phyloP scores from a whole-genome alignment of 257 asterid genomes.

The Petrea volubilis region DNA sequence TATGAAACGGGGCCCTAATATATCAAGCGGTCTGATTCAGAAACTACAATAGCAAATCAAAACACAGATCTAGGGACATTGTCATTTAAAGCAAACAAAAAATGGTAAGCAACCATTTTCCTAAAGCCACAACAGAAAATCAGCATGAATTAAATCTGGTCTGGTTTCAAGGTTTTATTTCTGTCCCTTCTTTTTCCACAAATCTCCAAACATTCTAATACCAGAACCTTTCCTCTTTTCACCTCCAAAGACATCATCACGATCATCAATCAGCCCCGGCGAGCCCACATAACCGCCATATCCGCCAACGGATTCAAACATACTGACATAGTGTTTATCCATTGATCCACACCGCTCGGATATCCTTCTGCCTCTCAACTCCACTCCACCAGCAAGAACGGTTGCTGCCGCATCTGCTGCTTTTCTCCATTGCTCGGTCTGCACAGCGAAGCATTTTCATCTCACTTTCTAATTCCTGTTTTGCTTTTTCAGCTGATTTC shows the following conservation, averaged over 20 bases:
- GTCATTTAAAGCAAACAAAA: conserved; percentile 1
- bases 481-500: conserved; percentile 54
- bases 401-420: conserved; percentile 99
- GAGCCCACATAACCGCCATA: conserved; percentile 61
- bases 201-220: conserved; percentile 78
- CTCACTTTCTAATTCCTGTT: conserved; percentile 66
- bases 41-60: conserved; percentile 8
- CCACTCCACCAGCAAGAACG: conserved; percentile 67
- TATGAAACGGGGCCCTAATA: background rate
- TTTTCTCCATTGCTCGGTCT: conserved; percentile 96
- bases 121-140: background rate
- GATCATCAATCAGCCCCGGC: conserved; percentile 54
- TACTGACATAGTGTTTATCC: conserved; percentile 68
- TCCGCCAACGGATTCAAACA: conserved; percentile 47
- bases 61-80: conserved; percentile 11
- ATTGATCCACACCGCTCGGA: conserved; percentile 96
- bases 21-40: conserved; percentile 4
- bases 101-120: conserved; percentile 31
- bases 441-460: conserved; percentile 81
- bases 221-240: conserved; percentile 78
- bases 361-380: conserved; percentile 59
- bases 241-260: conserved; percentile 60
- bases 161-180: conserved; percentile 40
- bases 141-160: background rate
- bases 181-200: conserved; percentile 91